Percentiles rank a stretch among this genome's conserved stretches.
Conservation (phyloP, 1,284 basidiomycete species). For the Fomitopsis betulina region DNA sequence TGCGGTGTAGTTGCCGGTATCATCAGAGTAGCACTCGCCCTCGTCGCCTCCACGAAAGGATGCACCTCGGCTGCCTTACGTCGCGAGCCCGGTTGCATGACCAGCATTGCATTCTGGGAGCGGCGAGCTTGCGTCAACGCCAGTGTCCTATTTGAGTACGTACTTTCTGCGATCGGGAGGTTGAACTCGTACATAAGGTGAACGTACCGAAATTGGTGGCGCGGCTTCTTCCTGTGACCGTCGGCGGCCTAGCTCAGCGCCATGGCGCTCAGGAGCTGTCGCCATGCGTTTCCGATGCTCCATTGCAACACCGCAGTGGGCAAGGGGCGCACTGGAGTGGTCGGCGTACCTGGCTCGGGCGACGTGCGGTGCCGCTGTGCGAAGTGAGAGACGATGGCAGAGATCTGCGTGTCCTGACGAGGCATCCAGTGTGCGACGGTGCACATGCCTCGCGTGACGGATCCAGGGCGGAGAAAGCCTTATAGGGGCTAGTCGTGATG, state of each 20-base stretch:
- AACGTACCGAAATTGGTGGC: not conserved
- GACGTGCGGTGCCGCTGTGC: not conserved
- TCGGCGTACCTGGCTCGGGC: not conserved
- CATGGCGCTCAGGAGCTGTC: not conserved
- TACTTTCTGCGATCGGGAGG: not conserved
- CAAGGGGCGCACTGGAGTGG: not conserved
- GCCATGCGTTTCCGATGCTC: not conserved
- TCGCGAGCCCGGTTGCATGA: not conserved
- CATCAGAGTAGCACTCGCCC: not conserved
- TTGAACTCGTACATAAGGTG: not conserved
- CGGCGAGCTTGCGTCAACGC: not conserved
- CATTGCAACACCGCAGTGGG: not conserved
- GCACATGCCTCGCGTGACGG: conserved; percentile 1
- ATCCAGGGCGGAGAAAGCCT: conserved; percentile 1
- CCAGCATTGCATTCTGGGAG: not conserved
- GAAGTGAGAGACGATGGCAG: not conserved
- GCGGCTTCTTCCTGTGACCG: not conserved
- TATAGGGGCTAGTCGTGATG: conserved; percentile 7
- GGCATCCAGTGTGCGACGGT: not conserved
- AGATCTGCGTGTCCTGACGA: not conserved
- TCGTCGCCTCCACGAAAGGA: not conserved
- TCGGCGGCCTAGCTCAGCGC: not conserved
- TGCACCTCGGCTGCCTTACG: too few species aligned
- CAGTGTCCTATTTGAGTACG: not conserved
- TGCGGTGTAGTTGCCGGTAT: not conserved